A percentile compares a stretch with the other conserved stretches of the same genome.
These are phyloP conservation scores for Debaryomyces sp. DNA, from an alignment of 1,139 yeast genomes.

Conservation along the genomic window DNA sequence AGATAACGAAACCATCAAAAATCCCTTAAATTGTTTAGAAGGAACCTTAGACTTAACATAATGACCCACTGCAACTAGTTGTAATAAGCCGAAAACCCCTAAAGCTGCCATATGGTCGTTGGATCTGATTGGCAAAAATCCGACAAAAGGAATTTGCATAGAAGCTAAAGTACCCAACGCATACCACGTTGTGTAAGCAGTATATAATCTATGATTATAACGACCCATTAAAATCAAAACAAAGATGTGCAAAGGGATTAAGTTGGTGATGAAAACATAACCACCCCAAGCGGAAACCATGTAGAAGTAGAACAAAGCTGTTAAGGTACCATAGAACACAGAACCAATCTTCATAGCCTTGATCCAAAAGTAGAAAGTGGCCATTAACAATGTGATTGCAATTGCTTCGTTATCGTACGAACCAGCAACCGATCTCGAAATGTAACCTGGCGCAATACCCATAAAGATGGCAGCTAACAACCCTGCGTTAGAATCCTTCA, in stretches of 20 bases:
- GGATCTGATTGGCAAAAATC: conserved; percentile 93
- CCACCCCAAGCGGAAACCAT: conserved; percentile 99
- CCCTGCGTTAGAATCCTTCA: conserved; percentile 91
- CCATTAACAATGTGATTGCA: conserved; percentile 94
- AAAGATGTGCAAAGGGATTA: conserved; percentile 94
- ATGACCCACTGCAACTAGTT: conserved; percentile 85
- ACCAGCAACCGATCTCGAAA: conserved; percentile 97
- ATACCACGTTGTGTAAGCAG: conserved; percentile 96
- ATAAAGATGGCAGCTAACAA: conserved; percentile 90
- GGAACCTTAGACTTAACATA: conserved; percentile 78
- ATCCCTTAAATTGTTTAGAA: conserved; percentile 71
- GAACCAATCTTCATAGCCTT: conserved; percentile 91
- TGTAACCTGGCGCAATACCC: conserved; percentile 98
- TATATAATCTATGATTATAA: conserved; percentile 77
- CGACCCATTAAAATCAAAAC: conserved; percentile 94
- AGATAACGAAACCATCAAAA: conserved; percentile 63
- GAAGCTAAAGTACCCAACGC: conserved; percentile 95
- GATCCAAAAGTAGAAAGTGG: conserved; percentile 95
- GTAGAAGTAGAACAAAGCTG: conserved; percentile 91
- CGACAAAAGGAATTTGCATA: conserved; percentile 99
- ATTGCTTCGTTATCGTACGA: conserved; percentile 99
- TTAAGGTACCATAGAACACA: conserved; percentile 76
- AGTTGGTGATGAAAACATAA: conserved; percentile 95
- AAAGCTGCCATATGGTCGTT: conserved; percentile 98
- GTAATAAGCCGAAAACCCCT: conserved; percentile 95